Evolutionary conservation across 148 eudicot species (phyloP).

Genomic region (Fagopyrum tataricum): DNA sequence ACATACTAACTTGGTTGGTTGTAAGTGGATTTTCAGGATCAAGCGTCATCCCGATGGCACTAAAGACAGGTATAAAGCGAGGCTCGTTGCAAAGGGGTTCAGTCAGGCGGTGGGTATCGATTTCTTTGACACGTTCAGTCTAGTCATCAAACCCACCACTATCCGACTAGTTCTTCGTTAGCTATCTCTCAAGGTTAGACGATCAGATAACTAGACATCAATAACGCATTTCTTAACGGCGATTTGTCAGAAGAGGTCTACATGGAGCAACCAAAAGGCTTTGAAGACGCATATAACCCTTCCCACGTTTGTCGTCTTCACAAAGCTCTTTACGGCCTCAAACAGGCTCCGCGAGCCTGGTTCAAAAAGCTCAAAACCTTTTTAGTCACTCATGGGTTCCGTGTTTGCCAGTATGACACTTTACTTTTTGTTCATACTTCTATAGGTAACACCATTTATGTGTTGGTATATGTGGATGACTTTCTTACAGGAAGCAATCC

Average conservation of each 20-base stretch:
- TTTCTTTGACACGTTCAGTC: neutral
- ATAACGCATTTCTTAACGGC: neutral
- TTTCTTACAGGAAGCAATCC: too few relatives aligned
- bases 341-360: neutral
- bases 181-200: neutral
- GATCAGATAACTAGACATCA: neutral
- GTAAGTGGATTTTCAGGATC: too few relatives aligned
- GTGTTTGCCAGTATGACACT: too few relatives aligned
- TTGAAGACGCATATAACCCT: neutral
- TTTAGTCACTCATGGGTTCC: too few relatives aligned
- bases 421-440: too few relatives aligned
- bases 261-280: neutral
- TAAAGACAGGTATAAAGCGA: too few relatives aligned
- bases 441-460: too few relatives aligned
- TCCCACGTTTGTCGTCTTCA: neutral
- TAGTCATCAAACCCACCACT: neutral
- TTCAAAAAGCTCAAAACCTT: neutral
- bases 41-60: too few relatives aligned
- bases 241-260: neutral
- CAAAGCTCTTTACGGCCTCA: neutral
- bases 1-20: too few relatives aligned
- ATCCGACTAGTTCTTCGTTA: neutral
- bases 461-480: too few relatives aligned
- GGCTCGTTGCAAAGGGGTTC: too few relatives aligned
- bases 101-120: neutral